These are phyloP conservation scores for Hypoxylon intermedium DNA, from an alignment of 495 filamentous ascomycete genomes.

Conservation along the genomic window DNA sequence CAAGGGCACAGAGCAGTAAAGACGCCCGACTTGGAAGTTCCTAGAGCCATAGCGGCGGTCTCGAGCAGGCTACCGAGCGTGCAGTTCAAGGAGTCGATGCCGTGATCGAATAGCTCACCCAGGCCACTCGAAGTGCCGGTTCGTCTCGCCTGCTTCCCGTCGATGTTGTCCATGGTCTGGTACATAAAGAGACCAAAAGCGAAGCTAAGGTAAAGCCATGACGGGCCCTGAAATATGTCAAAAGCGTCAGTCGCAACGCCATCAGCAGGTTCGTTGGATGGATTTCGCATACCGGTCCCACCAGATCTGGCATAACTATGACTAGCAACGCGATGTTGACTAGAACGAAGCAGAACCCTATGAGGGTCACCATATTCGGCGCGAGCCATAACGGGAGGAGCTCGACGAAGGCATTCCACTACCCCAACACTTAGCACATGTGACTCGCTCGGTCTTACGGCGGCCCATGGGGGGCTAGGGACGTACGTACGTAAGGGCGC, in stretches of 20 bases:
- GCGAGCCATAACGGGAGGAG: constrained; percentile 93
- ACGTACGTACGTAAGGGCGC: constrained; percentile 93
- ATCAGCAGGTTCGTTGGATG: neutral
- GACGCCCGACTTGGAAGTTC: constrained; percentile 78
- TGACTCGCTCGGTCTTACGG: neutral
- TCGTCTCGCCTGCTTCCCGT: constrained; percentile 94
- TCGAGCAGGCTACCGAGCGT: constrained; percentile 88
- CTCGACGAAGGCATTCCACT: constrained; percentile 99
- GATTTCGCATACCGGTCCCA: constrained; percentile 75
- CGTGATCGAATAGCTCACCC: constrained; percentile 97
- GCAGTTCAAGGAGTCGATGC: constrained; percentile 97
- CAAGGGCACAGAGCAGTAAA: constrained; percentile 92
- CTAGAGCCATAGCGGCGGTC: constrained; percentile 89
- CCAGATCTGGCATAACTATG: constrained; percentile 86
- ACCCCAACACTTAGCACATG: constrained; percentile 37
- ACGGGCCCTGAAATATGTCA: constrained; percentile 65
- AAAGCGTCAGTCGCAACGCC: constrained; percentile 21
- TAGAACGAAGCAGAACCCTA: constrained; percentile 94
- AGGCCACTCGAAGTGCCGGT: constrained; percentile 94
- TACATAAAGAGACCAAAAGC: constrained; percentile 96
- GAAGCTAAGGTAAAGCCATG: constrained; percentile 95
- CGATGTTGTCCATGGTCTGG: constrained; percentile 97
- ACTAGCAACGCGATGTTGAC: constrained; percentile 81
- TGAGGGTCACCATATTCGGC: constrained; percentile 94
- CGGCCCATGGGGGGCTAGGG: constrained; percentile 10